Evolutionary conservation across 2,329 filamentous ascomycete genomes (phyloP).

Genomic region (Beauveria bassiana): DNA sequence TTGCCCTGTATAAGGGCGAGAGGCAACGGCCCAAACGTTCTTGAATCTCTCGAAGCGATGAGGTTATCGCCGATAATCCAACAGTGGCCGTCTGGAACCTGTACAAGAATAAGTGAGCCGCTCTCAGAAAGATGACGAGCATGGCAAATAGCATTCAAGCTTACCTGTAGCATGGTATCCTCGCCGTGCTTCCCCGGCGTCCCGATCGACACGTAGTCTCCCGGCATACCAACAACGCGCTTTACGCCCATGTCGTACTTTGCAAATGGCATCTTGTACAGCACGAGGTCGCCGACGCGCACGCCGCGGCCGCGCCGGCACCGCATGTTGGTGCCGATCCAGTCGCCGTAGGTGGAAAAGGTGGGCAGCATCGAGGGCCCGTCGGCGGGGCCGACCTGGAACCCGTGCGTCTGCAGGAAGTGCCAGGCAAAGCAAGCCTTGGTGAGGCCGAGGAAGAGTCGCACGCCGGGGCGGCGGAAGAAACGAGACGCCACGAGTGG

Average conservation of each 20-base stretch:
- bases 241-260: slow-evolving; percentile 60
- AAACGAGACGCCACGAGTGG: background rate
- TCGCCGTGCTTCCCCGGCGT: slow-evolving; percentile 44
- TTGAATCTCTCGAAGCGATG: slow-evolving; percentile 74
- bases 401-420: slow-evolving; percentile 50
- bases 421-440: slow-evolving; percentile 17
- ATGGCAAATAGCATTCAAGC: background rate
- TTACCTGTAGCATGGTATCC: slow-evolving; percentile 58
- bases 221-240: slow-evolving; percentile 67
- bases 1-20: slow-evolving; percentile 80
- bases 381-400: slow-evolving; percentile 48
- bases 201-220: slow-evolving; percentile 65
- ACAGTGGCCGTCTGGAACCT: slow-evolving; percentile 88
- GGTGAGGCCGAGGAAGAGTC: background rate
- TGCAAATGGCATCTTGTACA: slow-evolving; percentile 67
- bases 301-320: slow-evolving; percentile 59
- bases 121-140: background rate
- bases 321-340: slow-evolving; percentile 59
- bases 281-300: slow-evolving; percentile 75
- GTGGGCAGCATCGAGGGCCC: slow-evolving; percentile 91
- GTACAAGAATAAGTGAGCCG: slow-evolving; percentile 3
- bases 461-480: background rate
- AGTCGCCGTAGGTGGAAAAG: slow-evolving; percentile 59
- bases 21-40: slow-evolving; percentile 78
- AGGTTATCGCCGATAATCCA: slow-evolving; percentile 89